These are phyloP conservation scores for Pleoardoris graminearum DNA, from an alignment of 2,329 filamentous ascomycete species.

Conservation along the genomic window DNA sequence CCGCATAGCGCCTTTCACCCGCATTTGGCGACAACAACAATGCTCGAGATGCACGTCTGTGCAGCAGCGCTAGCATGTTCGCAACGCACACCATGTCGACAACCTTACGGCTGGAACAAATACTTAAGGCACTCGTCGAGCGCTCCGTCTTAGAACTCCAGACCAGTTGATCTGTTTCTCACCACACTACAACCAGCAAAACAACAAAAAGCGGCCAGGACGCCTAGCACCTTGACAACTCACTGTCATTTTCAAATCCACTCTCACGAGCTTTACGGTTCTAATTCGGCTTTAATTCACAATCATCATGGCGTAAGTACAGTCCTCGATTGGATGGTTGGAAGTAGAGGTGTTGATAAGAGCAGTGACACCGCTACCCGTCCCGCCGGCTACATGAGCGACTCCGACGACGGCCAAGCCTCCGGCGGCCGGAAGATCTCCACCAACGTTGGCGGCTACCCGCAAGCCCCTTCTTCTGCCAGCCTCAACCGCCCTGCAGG, in stretches of 20 bases:
- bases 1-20: conserved; percentile 4
- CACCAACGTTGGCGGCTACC: conserved; percentile 20
- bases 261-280: neutral
- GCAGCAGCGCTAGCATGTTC: conserved; percentile 2
- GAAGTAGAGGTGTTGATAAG: conserved; percentile 2
- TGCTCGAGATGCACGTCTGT: neutral
- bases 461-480: conserved; percentile 43
- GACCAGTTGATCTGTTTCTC: conserved; percentile 34
- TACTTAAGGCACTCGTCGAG: conserved; percentile 32
- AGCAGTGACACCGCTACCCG: conserved; percentile 33
- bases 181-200: conserved; percentile 9
- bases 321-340: neutral
- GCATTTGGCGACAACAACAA: conserved; percentile 5
- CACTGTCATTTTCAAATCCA: neutral
- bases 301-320: conserved; percentile 35
- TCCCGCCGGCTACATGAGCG: conserved; percentile 37
- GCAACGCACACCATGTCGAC: neutral
- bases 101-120: conserved; percentile 2
- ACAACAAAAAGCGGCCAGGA: conserved; percentile 17
- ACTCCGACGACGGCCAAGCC: conserved; percentile 50
- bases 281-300: neutral
- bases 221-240: conserved; percentile 9
- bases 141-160: conserved; percentile 16
- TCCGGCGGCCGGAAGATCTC: conserved; percentile 43
- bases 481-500: conserved; percentile 46